These are phyloP conservation scores for Pythium brassicae DNA, from an alignment of 352 stramenopile species.

Conservation along the genomic window DNA sequence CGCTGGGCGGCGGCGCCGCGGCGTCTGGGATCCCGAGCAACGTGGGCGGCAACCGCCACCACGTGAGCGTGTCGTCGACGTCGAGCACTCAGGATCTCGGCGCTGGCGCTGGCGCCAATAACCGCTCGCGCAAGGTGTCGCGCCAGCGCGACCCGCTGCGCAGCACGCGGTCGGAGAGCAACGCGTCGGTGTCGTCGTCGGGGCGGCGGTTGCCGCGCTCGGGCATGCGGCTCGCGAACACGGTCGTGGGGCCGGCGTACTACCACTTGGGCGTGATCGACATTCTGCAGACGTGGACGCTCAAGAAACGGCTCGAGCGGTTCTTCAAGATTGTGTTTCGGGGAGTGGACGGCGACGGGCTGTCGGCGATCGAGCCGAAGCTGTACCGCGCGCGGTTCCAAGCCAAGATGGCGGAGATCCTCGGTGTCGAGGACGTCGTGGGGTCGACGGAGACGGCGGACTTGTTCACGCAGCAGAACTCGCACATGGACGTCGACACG, in stretches of 20 bases:
- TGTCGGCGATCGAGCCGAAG: slow-evolving; percentile 82
- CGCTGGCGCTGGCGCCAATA: neutral
- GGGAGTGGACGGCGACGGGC: slow-evolving; percentile 67
- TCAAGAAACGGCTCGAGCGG: slow-evolving; percentile 83
- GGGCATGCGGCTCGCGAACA: slow-evolving; percentile 83
- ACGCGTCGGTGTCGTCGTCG: slow-evolving; percentile 61
- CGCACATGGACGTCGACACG: slow-evolving; percentile 85
- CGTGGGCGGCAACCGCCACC: slow-evolving; percentile 19
- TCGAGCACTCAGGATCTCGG: slow-evolving; percentile 8
- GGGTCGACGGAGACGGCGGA: slow-evolving; percentile 27
- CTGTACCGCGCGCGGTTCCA: slow-evolving; percentile 86
- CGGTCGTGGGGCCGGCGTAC: slow-evolving; percentile 82
- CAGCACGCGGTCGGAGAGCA: slow-evolving; percentile 49
- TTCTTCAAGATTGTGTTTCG: slow-evolving; percentile 87
- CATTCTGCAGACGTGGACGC: slow-evolving; percentile 89
- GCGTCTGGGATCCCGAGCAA: neutral
- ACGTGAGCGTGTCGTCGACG: slow-evolving; percentile 64
- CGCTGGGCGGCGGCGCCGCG: neutral
- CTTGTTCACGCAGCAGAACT: slow-evolving; percentile 81
- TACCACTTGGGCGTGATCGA: slow-evolving; percentile 91
- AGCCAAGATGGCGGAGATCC: slow-evolving; percentile 82
- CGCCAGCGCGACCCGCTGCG: slow-evolving; percentile 35
- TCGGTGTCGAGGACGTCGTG: slow-evolving; percentile 73
- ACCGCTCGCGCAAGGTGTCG: slow-evolving; percentile 51
- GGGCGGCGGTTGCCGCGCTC: slow-evolving; percentile 64